Conservation (phyloP, 192 early-diverging fungal genomes). For the Entomortierella parvispora region DNA sequence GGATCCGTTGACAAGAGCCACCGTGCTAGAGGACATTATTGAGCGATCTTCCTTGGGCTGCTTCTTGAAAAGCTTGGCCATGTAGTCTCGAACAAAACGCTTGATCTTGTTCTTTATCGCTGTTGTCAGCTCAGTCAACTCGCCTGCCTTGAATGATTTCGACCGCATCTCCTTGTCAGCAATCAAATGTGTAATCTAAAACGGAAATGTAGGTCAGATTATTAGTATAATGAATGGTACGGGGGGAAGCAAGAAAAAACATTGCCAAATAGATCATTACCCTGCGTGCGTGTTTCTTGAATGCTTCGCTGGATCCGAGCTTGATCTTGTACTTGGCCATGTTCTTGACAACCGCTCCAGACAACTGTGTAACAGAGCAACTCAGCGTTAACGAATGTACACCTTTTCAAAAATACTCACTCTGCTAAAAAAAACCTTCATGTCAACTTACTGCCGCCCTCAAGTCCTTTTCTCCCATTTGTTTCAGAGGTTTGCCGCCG, state of each 20-base stretch:
- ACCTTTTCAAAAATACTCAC: too few relatives aligned
- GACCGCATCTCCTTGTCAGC: conserved; percentile 62
- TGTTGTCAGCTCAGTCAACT: conserved; percentile 48
- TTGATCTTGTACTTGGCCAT: conserved; percentile 58
- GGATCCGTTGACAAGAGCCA: conserved; percentile 27
- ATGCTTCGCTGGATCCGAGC: conserved; percentile 59
- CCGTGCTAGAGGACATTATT: conserved; percentile 11
- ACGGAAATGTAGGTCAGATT: not conserved
- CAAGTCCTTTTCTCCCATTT: conserved; percentile 45
- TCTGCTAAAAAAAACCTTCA: too few relatives aligned
- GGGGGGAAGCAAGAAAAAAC: not conserved
- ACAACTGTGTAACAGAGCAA: conserved; percentile 17
- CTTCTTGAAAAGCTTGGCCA: conserved; percentile 52
- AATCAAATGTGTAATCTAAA: conserved; percentile 64
- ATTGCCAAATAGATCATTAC: conserved; percentile 17
- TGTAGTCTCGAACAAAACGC: conserved; percentile 58
- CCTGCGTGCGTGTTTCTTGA: conserved; percentile 65
- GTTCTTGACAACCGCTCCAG: conserved; percentile 40
- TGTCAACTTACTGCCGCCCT: conserved; percentile 46
- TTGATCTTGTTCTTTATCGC: conserved; percentile 60
- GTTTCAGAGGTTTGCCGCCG: conserved; percentile 38
- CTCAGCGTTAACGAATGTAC: too few relatives aligned
- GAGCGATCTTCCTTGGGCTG: conserved; percentile 39
- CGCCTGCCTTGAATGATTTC: conserved; percentile 49
- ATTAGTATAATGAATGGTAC: not conserved